Evolutionary conservation across 2,329 filamentous ascomycete species (phyloP), one percentile per base, ranked within the genome.

Genomic region (Stylonectria norvegica): DNA sequence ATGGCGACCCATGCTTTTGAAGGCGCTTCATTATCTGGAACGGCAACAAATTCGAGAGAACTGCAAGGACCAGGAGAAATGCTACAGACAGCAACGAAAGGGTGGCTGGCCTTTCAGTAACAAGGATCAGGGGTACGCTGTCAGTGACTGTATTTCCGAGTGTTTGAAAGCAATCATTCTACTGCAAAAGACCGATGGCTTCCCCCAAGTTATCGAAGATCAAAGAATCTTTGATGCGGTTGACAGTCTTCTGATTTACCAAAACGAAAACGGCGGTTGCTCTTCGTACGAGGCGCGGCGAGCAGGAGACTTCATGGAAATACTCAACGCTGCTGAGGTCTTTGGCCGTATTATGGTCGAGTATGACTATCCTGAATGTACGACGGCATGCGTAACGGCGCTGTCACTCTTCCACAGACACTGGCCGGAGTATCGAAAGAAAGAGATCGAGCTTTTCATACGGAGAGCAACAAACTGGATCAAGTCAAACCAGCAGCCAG

Each of bases 331-430:
- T 0, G 93, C 93, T 2, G 93, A 98, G 62, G 90, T 98, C 0
- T 98, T 98, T 63, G 90, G 89, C 11, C 79, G 83, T 15, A 98
- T 98, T 68, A 98, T 98, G 93, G 85, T 98, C 38, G 91, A 97
- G 60, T 98, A 98, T 63, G 89, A 95, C 62, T 97, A 98, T 59
- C 89, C 91, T 0, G 93, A 98, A 65, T 98, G 93, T 70, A 98
- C 93, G 1, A 97, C 93, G 3, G 90, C 93, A 1, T 89, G 89
- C 20, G 86, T 98, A 4, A 96, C 88, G 1, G 89, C 87, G 0
- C 72, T 98, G 15, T 85, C 84, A 4, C 73, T 91, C 2, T 97
- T 97, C 71, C 78, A 79, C 50, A 76, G 85, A 56, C 75, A 86
- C 62, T 94, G 89, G 72, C 89, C 91, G 0, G 71, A 84, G 19